These are phyloP conservation scores for Macrophomina pseudophaseolina DNA, from an alignment of 2,329 filamentous ascomycete species.

Conservation along the genomic window DNA sequence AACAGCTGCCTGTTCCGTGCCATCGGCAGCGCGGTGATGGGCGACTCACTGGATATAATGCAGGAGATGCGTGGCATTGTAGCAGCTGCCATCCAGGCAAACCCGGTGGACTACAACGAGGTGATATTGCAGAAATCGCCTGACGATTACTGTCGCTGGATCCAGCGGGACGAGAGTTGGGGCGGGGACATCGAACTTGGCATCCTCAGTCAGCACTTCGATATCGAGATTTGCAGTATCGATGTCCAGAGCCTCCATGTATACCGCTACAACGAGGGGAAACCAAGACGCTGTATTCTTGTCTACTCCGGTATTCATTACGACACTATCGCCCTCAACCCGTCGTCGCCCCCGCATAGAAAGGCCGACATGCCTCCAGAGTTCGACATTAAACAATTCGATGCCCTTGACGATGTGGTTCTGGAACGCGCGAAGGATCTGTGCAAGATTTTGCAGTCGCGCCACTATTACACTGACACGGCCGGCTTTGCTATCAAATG, in stretches of 20 bases:
- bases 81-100: slow-evolving; percentile 75
- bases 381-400: slow-evolving; percentile 78
- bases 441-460: slow-evolving; percentile 66
- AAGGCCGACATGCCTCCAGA: slow-evolving; percentile 68
- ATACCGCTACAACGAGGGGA: slow-evolving; percentile 79
- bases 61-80: slow-evolving; percentile 77
- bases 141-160: slow-evolving; percentile 79
- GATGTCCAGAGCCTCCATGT: slow-evolving; percentile 74
- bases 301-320: slow-evolving; percentile 95
- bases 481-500: slow-evolving; percentile 79
- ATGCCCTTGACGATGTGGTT: slow-evolving; percentile 60
- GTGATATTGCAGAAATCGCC: slow-evolving; percentile 75
- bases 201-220: slow-evolving; percentile 83
- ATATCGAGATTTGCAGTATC: slow-evolving; percentile 82
- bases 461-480: slow-evolving; percentile 89
- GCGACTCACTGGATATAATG: slow-evolving; percentile 66
- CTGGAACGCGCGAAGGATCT: slow-evolving; percentile 63
- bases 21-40: slow-evolving; percentile 78
- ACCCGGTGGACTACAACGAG: slow-evolving; percentile 74
- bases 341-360: slow-evolving; percentile 59
- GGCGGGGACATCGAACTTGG: slow-evolving; percentile 89
- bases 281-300: slow-evolving; percentile 72
- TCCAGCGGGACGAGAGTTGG: slow-evolving; percentile 82
- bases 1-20: slow-evolving; percentile 95
- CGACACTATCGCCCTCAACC: slow-evolving; percentile 80